Percentiles rank a stretch among this genome's conserved stretches.
phyloP scores from a whole-genome alignment of 805 yeast species.

The Candida nonsorbophila region DNA sequence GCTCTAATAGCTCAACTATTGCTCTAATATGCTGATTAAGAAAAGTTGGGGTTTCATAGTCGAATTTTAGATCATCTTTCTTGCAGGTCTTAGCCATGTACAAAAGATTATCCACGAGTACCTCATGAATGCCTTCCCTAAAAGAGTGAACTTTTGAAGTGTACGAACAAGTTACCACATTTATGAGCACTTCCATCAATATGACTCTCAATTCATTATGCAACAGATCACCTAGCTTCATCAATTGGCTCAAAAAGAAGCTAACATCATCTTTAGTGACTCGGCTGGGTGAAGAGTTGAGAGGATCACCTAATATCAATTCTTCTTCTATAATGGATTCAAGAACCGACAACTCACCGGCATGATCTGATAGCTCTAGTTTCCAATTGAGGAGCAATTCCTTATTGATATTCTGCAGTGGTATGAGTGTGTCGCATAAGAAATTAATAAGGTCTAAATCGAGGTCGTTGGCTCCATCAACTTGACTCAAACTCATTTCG shows the following conservation, averaged over 20 bases:
- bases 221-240: constrained; percentile 16
- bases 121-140: constrained; percentile 12
- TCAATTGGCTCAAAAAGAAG: constrained; percentile 10
- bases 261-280: constrained; percentile 1
- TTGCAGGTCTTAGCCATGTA: not conserved
- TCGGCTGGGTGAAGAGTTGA: constrained; percentile 4
- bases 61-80: constrained; percentile 1
- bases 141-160: constrained; percentile 18
- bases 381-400: constrained; percentile 32
- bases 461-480: too few relatives aligned
- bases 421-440: constrained; percentile 17
- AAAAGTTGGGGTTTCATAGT: constrained; percentile 6
- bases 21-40: constrained; percentile 17
- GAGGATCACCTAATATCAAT: constrained; percentile 11
- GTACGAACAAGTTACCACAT: constrained; percentile 17
- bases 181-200: constrained; percentile 18
- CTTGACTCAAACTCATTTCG: too few relatives aligned
- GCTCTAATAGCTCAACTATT: constrained; percentile 21
- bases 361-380: constrained; percentile 23
- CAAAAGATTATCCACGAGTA: constrained; percentile 16
- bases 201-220: constrained; percentile 25
- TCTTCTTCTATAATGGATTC: constrained; percentile 19
- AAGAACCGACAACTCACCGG: constrained; percentile 15
- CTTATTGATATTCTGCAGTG: constrained; percentile 19
- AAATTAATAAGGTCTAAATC: constrained; percentile 15